Base-by-base conservation (phyloP, 108 stramenopile species). In the Stephanodiscus triporus region DNA sequence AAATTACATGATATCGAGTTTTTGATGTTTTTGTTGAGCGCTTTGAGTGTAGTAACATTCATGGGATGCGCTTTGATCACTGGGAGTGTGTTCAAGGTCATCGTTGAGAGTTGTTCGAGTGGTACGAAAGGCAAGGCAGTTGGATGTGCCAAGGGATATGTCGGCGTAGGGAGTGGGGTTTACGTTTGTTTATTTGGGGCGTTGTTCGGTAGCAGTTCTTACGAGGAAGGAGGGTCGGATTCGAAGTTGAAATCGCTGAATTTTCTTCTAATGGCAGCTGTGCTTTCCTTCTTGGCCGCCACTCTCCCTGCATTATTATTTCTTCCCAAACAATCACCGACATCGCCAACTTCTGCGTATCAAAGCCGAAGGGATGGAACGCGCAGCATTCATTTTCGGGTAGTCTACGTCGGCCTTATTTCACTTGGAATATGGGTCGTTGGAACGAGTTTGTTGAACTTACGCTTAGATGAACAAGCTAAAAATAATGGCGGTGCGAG, bases 131-230 rank as follows among this genome's bases (percentile, higher is more conserved):
- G 93, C 29, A 82, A 75, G 29, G 93, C 89, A 9, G 93, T 94
- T 20, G 93, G 93, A 23, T 80, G 87, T 67, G 93, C 93, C 65
- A 94, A 94, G 80, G 93, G 91, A 19, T 94, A 90, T 68, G 93
- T 94, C 2, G 93, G 93, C 17, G 70, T 94, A 30, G 93, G 93
- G 6, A 73, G 70, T 43, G 88, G 85, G 17, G 84, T 76, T 0
- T 89, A 87, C 67, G 86, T 80, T 7, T 78, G 76, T 49, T 50
- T 92, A 14, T 94, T 91, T 67, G 70, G 87, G 51, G 63, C 89
- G 14, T 72, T 91, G 30, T 84, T 86, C 30, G 32, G 66, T 29
- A 64, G 66, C 24, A 64, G 63, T 16, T 45, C 43, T 14, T 45
- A 13, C 43, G 3, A 11, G 43, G 14, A 3, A 16, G 43, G 43